These are phyloP conservation scores for Sporothrix variecibatus DNA, from an alignment of 2,329 filamentous ascomycete genomes.

Conservation along the genomic window DNA sequence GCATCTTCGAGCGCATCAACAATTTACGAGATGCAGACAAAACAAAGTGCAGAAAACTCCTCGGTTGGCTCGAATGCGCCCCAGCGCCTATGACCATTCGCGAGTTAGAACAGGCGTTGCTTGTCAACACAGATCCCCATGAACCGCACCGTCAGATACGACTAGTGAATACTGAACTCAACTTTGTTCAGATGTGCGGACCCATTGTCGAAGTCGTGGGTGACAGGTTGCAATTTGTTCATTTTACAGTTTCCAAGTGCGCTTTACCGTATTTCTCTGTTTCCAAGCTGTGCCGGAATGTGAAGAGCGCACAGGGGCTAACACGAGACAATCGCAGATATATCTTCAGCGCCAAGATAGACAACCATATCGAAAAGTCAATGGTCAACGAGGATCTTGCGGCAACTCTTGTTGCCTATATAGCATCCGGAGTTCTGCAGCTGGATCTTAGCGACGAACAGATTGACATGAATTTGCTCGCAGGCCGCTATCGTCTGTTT, in stretches of 20 bases:
- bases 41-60: slow-evolving; percentile 3
- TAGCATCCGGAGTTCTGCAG: not conserved
- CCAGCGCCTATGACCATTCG: not conserved
- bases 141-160: not conserved
- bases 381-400: not conserved
- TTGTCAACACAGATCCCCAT: not conserved
- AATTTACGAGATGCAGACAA: not conserved
- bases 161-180: not conserved
- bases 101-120: not conserved
- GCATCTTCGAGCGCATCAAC: slow-evolving; percentile 9
- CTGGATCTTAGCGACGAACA: not conserved
- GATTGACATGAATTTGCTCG: slow-evolving; percentile 1
- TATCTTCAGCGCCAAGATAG: not conserved
- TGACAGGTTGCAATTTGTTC: slow-evolving; percentile 16
- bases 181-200: slow-evolving; percentile 11
- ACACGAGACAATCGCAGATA: slow-evolving; percentile 7
- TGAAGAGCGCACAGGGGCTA: not conserved
- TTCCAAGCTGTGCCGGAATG: not conserved
- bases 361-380: not conserved
- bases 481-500: slow-evolving; percentile 2
- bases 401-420: not conserved
- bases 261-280: not conserved
- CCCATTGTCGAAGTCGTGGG: slow-evolving; percentile 14
- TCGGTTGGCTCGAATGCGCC: slow-evolving; percentile 4
- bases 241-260: slow-evolving; percentile 8